Evolutionary conservation across 345 rosid genomes (phyloP).

Genomic region (Dovyalis caffra): DNA sequence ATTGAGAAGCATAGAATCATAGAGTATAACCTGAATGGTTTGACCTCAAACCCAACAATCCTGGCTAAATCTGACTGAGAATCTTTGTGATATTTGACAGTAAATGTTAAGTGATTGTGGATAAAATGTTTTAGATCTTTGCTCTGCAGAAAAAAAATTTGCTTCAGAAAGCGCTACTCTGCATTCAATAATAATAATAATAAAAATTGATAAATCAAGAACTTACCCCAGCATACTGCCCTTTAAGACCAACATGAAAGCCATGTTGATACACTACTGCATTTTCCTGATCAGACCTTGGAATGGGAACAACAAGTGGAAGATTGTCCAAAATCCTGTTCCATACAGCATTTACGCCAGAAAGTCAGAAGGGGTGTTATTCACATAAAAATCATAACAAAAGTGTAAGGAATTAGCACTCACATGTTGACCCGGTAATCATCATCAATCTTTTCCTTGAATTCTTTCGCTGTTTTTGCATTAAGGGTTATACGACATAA

Average conservation of each 20-base stretch:
- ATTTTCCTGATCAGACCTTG: conserved; percentile 49
- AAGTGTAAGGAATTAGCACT: conserved; percentile 13
- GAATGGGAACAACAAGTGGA: conserved; percentile 60
- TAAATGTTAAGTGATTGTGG: conserved; percentile 76
- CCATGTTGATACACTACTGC: conserved; percentile 58
- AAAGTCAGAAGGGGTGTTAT: neutral
- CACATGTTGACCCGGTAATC: conserved; percentile 87
- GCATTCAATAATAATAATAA: neutral
- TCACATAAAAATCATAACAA: neutral
- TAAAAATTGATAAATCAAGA: conserved; percentile 5
- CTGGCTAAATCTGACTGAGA: conserved; percentile 54
- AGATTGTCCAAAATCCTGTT: conserved; percentile 79
- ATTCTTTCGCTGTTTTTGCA: conserved; percentile 58
- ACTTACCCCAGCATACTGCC: conserved; percentile 66
- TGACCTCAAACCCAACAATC: conserved; percentile 92
- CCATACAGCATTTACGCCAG: neutral
- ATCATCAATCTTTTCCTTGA: conserved; percentile 79
- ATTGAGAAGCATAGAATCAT: conserved; percentile 4
- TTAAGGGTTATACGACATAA: conserved; percentile 50
- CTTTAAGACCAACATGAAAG: conserved; percentile 60
- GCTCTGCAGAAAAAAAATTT: conserved; percentile 45
- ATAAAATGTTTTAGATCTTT: conserved; percentile 81
- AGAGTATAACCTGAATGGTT: conserved; percentile 68
- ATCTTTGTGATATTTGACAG: conserved; percentile 75
- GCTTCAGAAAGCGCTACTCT: neutral